These are phyloP conservation scores for Cinnamomum micranthum DNA, from an alignment of 164 flowering plant genomes.

Conservation along the genomic window DNA sequence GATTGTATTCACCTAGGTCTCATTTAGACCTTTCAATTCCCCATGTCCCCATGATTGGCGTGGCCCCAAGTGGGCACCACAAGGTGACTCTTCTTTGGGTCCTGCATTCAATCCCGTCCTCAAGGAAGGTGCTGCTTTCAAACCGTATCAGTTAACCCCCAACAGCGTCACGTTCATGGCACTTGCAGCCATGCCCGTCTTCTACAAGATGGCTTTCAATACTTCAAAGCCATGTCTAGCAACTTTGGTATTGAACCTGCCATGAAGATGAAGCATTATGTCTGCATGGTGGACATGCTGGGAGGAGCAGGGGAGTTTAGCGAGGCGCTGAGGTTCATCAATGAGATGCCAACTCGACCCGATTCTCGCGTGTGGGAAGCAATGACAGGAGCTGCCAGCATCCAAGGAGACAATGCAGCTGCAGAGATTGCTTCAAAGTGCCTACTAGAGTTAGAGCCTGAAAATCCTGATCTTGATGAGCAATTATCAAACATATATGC, in stretches of 20 bases:
- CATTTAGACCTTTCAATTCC: too few species aligned
- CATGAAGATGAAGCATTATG: slow-evolving; percentile 17
- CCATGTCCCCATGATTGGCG: too few species aligned
- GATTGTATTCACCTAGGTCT: too few species aligned
- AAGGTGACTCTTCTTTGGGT: too few species aligned
- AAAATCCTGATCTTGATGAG: slow-evolving; percentile 8
- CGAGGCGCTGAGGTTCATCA: slow-evolving; percentile 16
- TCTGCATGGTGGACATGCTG: slow-evolving; percentile 19
- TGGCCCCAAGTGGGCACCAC: too few species aligned
- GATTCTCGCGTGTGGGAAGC: slow-evolving; percentile 16
- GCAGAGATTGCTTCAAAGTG: slow-evolving; percentile 9
- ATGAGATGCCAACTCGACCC: slow-evolving; percentile 12
- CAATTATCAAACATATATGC: slow-evolving; percentile 15
- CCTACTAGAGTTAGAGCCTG: slow-evolving; percentile 9
- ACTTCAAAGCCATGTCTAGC: slow-evolving; percentile 7
- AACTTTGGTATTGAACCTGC: slow-evolving; percentile 15
- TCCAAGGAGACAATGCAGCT: slow-evolving; percentile 8
- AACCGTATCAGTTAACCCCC: neutral
- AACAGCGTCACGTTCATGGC: slow-evolving; percentile 13
- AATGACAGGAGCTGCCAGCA: slow-evolving; percentile 16
- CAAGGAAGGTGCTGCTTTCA: too few species aligned
- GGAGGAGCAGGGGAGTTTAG: slow-evolving; percentile 15
- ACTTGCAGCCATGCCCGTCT: slow-evolving; percentile 16
- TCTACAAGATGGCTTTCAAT: slow-evolving; percentile 10
- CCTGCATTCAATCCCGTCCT: too few species aligned